Base-by-base conservation (phyloP, 257 asterid species). In the Solanum chmielewskii region DNA sequence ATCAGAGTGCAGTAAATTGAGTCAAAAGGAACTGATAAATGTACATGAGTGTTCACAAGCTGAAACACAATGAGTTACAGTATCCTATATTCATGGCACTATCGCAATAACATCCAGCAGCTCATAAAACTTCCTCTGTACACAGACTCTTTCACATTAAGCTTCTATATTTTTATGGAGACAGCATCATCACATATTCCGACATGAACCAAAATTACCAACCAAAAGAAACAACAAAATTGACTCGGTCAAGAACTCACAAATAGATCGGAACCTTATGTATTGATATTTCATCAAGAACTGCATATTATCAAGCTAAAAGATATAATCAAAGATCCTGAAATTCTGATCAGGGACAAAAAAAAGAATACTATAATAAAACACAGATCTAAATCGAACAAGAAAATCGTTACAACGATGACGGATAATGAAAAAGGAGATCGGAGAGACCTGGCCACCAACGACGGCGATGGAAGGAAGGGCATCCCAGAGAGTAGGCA, bases 401-500 rank as follows among this genome's bases (percentile, higher is more conserved):
- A 68, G 71, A 14, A 68, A 68, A 20, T 37, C 29, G 16, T 37
- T 35, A 73, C 16, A 73, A 73, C 2, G 27, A 73, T 18, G 80
- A 73, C 27, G 10, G 52, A 6, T 35, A 73, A 35, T 62, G 85
- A 80, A 52, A 27, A 62, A 66, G 52, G 66, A 35, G 56, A 85
- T 52, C 60, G 16, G 80, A n/a, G 88, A 59, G 62, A 96, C 99
- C 99, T 95, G 99, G 27, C 99, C 99, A 76, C 98, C 99, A 90
- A 96, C 98, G 90, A 95, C 98, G 89, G 99, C 99, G 74, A 96
- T 95, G 78, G 99, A 95, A 69, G 98, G 98, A 90, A 96, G 91
- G 35, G 99, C 98, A 77, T 96, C 99, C 99, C 99, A 96, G 25
- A 96, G 98, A 84, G 99, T 95, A 47, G 99, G 99, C 92, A 96